phyloP scores from a whole-genome alignment of 2,329 filamentous ascomycete species.

The Exophiala phaeomuriformis region DNA sequence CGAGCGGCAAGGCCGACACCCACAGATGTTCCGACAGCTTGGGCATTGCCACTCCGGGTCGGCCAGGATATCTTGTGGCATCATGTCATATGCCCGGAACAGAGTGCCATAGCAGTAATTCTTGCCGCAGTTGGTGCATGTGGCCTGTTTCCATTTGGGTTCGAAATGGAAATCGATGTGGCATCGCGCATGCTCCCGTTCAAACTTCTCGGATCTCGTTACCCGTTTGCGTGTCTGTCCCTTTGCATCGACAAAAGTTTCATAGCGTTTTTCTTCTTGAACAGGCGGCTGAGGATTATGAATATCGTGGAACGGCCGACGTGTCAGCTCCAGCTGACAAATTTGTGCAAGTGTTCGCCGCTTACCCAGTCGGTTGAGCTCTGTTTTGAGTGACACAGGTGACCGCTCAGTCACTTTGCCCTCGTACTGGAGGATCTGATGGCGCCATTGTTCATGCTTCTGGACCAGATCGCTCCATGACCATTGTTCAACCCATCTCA shows the following conservation, averaged over 20 bases:
- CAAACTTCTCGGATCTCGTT: constrained; percentile 49
- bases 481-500: constrained; percentile 92
- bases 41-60: constrained; percentile 81
- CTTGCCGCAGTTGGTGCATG: constrained; percentile 67
- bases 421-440: constrained; percentile 66
- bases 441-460: constrained; percentile 76
- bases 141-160: constrained; percentile 74
- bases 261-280: constrained; percentile 38
- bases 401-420: constrained; percentile 60
- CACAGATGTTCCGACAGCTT: constrained; percentile 77
- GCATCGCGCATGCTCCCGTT: constrained; percentile 52
- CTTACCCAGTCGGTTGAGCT: constrained; percentile 52
- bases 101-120: constrained; percentile 90
- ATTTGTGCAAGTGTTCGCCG: constrained; percentile 83
- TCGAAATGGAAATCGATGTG: constrained; percentile 80
- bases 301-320: constrained; percentile 75
- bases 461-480: constrained; percentile 68
- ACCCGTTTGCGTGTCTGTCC: constrained; percentile 60
- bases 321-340: constrained; percentile 80
- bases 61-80: constrained; percentile 76
- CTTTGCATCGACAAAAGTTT: constrained; percentile 49
- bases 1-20: constrained; percentile 70
- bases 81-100: constrained; percentile 83
- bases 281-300: constrained; percentile 48
- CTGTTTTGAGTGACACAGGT: constrained; percentile 63